These are phyloP conservation scores for Trifolium dubium DNA, from an alignment of 306 rosid species.

Conservation along the genomic window DNA sequence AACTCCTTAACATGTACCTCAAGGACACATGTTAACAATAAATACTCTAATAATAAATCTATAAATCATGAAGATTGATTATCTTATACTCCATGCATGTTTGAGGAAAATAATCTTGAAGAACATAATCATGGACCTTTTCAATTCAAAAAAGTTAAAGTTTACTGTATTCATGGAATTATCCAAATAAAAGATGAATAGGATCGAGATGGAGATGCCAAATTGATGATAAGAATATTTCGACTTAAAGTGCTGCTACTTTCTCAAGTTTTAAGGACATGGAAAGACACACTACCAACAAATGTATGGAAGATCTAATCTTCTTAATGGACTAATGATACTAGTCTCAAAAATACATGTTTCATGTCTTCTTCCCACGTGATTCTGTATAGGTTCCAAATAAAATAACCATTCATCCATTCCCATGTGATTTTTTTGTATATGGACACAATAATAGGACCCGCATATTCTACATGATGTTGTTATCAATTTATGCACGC, in stretches of 20 bases:
- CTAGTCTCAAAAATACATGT: background rate
- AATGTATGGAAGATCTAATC: background rate
- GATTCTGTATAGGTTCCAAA: background rate
- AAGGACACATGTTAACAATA: too few species aligned
- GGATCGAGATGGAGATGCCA: background rate
- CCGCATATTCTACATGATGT: background rate
- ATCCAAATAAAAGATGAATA: background rate
- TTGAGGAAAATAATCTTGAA: too few species aligned
- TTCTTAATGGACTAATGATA: background rate
- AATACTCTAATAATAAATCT: background rate
- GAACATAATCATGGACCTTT: background rate
- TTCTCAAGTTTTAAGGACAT: background rate
- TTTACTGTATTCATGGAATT: background rate
- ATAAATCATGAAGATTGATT: background rate
- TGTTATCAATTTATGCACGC: background rate
- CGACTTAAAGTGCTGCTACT: background rate
- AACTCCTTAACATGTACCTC: too few species aligned
- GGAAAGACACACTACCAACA: background rate
- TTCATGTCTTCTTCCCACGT: constrained; percentile 5
- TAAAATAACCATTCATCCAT: background rate
- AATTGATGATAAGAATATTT: background rate
- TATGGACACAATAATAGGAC: background rate
- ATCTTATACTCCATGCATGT: background rate
- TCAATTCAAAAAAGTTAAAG: background rate
- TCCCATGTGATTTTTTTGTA: background rate